Evolutionary conservation across 352 stramenopile genomes (phyloP), one percentile per base, ranked within the genome.

Genomic region (Globisporangium cylindrosporum): DNA sequence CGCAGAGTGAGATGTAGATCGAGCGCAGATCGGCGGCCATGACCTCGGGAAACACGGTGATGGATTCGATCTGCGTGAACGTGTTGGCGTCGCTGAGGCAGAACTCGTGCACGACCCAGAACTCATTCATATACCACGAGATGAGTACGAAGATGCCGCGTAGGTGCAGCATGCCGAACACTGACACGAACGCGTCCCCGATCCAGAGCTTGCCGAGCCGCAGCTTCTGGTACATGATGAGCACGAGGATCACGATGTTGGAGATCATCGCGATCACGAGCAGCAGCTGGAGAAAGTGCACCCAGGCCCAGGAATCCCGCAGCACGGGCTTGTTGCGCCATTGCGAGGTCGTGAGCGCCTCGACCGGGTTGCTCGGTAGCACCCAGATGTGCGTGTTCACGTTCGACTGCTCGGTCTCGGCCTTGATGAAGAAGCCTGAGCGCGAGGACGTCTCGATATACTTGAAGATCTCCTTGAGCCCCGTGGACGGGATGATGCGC

Each of bases 261-360:
- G 77, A 69, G 15, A 81, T 59, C 0, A 71, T 75, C 58, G 84
- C 72, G 10, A 74, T 46, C 3, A 56, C 76, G 43, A 86, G 76
- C 25, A 84, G 60, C 27, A 86, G 27, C 32, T 88, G 74, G 38
- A 88, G 69, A 2, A 71, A 38, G 27, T 88, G 76, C 2, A 86
- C 76, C 80, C 78, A 88, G 5, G 74, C 72, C 78, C 80, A 88
- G 25, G 76, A 81, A 56, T 88, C 72, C 22, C 71, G 62, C 29
- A 83, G 70, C 0, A 76, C 20, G 0, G 72, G 38, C 14, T n/a
- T 48, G 38, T n/a, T 48, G 36, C 4, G 65, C 46, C 49, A 56
- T 22, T 56, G 49, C 9, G 49, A 56, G 4, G 49, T 56, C 22
- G 49, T 56, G 49, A 56, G 49, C 7, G 22, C 49, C 49, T 56